Evolutionary conservation across 1,284 basidiomycete species (phyloP).

Genomic region (Mycena sp.): DNA sequence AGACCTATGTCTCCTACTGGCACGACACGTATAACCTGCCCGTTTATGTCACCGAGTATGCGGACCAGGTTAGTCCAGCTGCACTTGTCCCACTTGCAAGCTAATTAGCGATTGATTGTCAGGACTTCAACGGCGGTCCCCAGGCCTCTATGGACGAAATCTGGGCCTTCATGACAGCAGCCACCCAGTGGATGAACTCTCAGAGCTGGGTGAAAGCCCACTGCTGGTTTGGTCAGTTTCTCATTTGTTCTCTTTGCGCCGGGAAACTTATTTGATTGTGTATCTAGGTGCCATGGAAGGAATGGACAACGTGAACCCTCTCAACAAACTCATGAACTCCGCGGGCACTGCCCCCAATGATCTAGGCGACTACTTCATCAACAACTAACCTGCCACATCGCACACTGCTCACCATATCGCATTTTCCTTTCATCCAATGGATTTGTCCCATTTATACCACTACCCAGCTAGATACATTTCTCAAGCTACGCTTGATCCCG

Average conservation of each 20-base stretch:
- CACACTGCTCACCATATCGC: neutral
- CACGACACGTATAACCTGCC: conserved; percentile 58
- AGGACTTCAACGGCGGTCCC: conserved; percentile 72
- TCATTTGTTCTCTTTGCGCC: neutral
- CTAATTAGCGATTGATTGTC: neutral
- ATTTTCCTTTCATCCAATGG: conserved; percentile 12
- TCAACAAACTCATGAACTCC: conserved; percentile 62
- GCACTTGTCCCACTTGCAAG: conserved; percentile 5
- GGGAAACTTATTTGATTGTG: conserved; percentile 13
- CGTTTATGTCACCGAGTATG: conserved; percentile 75
- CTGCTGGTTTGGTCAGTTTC: conserved; percentile 73
- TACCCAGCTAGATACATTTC: conserved; percentile 2
- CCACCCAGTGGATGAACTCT: conserved; percentile 65
- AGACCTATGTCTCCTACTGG: conserved; percentile 59
- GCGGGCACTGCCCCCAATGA: conserved; percentile 19
- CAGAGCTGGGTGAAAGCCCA: conserved; percentile 65
- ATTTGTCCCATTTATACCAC: conserved; percentile 22
- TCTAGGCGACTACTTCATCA: conserved; percentile 26
- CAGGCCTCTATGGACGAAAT: conserved; percentile 62
- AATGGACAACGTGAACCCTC: conserved; percentile 73
- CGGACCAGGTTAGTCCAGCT: conserved; percentile 59
- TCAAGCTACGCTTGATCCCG: conserved; percentile 24
- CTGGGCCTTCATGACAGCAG: conserved; percentile 64
- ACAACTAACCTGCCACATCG: conserved; percentile 18
- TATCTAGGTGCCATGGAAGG: conserved; percentile 68